Evolutionary conservation across 2,329 filamentous ascomycete species (phyloP), one percentile per base, ranked within the genome.

Genomic region (Trichoderma sp.): DNA sequence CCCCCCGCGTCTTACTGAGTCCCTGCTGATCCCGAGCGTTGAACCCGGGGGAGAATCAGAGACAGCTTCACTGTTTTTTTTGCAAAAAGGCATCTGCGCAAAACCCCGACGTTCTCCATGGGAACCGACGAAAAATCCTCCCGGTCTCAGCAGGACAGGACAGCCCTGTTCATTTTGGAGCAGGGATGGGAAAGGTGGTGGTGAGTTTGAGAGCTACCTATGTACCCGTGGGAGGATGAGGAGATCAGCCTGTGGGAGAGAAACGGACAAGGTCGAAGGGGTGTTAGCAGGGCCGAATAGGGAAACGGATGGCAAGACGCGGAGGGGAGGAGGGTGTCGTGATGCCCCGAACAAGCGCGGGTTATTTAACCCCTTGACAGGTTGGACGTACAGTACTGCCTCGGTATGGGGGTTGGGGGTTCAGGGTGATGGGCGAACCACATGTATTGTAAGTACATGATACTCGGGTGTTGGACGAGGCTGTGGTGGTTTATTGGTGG

Each of bases 11-110:
- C 50, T 52, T 52, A 62, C 59, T 52, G 41, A n/a, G 59, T 44
- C 48, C 48, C 59, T 62, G 59, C 39, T 62, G 48, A 62, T 62
- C 48, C 48, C 47, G 21, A 24, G 59, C 48, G 59, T 54, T 48
- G 54, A 54, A 43, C n/a, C 59, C 39, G 59, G 24, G 24, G 28
- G 3, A 28, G n/a, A 4, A 50, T n/a, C n/a, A 44, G 12, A 30
- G 24, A 43, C 34, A 39, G 34, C 10, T 10, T 39, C 34, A 2
- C 2, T 34, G 2, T 39, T 3, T 3, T 14, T 2, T 34, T 34
- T 9, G 3, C 56, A 50, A 50, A 45, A 30, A 45, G 14, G 44
- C 12, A 19, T 56, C 39, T 34, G 56, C 34, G 56, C 21, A 47
- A 28, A 26, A 28, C 45, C 19, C 45, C 14, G 6, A 51, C 28